A percentile compares a stretch with the other conserved stretches of the same genome.
These are phyloP conservation scores for Moricandia moricandioides DNA, from an alignment of 345 rosid species.

Conservation along the genomic window DNA sequence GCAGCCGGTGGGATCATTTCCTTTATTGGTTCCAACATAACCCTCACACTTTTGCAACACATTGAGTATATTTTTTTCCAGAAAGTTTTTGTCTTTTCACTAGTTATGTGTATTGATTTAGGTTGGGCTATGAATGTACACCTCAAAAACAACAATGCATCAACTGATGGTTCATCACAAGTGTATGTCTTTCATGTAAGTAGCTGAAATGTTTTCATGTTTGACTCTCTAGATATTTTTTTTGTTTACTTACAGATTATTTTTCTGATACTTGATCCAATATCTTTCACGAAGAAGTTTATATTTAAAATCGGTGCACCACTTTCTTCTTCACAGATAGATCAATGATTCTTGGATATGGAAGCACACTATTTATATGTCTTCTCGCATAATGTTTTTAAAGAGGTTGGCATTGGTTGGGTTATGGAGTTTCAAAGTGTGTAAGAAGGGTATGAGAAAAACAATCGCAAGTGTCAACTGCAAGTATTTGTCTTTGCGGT, in stretches of 20 bases:
- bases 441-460: background rate
- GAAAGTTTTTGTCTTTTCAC: conserved; percentile 18
- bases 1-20: conserved; percentile 69
- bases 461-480: background rate
- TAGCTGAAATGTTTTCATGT: background rate
- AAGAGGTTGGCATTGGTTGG: no score
- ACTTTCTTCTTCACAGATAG: no score
- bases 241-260: no score
- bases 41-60: conserved; percentile 23
- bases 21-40: conserved; percentile 57
- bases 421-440: no score
- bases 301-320: no score
- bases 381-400: no score
- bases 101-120: conserved; percentile 36
- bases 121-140: conserved; percentile 74
- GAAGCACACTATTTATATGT: no score
- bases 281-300: no score
- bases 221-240: no score
- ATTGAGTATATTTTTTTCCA: background rate
- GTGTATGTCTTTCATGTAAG: conserved; percentile 50
- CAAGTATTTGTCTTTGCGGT: background rate
- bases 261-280: no score
- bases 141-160: conserved; percentile 67
- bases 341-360: no score
- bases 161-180: conserved; percentile 88